Conservation (phyloP, 2,329 filamentous ascomycete genomes). For the Scopulariopsis brevicaulis region DNA sequence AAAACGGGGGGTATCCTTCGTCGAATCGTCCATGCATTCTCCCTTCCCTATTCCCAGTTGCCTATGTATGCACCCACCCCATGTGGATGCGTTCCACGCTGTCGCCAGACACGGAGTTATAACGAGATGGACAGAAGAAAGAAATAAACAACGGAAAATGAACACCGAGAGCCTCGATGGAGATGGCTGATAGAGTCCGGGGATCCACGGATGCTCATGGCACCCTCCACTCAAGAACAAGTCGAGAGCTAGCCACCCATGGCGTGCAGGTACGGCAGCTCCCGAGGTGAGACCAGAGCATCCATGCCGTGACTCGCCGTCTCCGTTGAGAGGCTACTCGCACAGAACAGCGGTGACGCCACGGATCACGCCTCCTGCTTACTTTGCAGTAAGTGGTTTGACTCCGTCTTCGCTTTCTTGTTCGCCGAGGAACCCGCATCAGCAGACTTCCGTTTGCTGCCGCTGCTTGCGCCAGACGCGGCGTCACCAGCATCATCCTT, state of each 20-base stretch:
- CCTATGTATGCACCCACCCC: conserved; percentile 15
- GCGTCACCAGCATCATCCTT: conserved; percentile 16
- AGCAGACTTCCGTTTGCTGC: conserved; percentile 52
- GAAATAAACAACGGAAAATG: conserved; percentile 12
- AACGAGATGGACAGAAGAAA: conserved; percentile 17
- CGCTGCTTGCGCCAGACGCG: conserved; percentile 17
- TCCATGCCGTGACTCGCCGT: not conserved
- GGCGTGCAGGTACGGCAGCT: not conserved
- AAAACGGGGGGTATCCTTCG: conserved; percentile 28
- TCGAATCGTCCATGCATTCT: conserved; percentile 32
- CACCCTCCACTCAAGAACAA: not conserved
- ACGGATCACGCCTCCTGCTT: not conserved
- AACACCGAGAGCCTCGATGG: not conserved
- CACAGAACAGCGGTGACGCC: not conserved
- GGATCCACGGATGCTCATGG: not conserved
- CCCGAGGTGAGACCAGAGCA: too few relatives aligned
- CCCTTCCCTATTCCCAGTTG: conserved; percentile 13
- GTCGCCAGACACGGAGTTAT: conserved; percentile 26
- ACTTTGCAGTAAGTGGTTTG: conserved; percentile 9
- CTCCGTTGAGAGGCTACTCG: not conserved
- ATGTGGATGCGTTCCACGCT: conserved; percentile 14
- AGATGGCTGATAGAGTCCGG: not conserved
- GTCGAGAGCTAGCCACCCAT: not conserved
- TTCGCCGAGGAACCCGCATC: conserved; percentile 31
- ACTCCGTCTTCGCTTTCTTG: conserved; percentile 48